These are phyloP conservation scores for Arthrobotrys musiformis DNA, from an alignment of 2,329 filamentous ascomycete genomes.

Conservation along the genomic window DNA sequence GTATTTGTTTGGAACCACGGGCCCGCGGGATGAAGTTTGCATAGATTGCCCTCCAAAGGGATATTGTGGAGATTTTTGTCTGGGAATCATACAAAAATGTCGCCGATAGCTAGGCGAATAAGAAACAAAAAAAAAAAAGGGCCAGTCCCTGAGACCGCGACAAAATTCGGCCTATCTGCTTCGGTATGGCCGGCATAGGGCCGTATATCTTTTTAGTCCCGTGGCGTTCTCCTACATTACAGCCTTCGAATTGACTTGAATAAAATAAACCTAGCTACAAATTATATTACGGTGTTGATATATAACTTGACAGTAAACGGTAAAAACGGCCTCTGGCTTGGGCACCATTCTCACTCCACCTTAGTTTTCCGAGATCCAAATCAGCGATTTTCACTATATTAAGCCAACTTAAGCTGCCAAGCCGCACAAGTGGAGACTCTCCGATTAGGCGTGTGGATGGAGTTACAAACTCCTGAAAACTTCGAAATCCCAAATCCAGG, in stretches of 20 bases:
- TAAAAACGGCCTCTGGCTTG: slow-evolving; percentile 31
- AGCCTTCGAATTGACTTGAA: neutral
- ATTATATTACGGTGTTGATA: neutral
- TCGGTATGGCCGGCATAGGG: neutral
- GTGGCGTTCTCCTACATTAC: neutral
- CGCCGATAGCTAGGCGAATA: neutral
- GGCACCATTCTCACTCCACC: slow-evolving; percentile 49
- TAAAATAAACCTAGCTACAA: neutral
- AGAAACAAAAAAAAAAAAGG: neutral
- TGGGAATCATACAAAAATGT: neutral
- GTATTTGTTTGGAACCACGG: neutral
- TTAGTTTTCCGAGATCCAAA: slow-evolving; percentile 46
- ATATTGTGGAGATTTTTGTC: neutral
- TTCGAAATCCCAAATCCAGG: neutral
- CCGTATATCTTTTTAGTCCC: neutral
- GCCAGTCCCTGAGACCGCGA: neutral
- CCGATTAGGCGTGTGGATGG: slow-evolving; percentile 6
- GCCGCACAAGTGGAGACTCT: slow-evolving; percentile 35
- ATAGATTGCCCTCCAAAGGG: neutral
- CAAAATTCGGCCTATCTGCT: neutral
- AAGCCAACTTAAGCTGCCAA: slow-evolving; percentile 42
- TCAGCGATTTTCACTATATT: slow-evolving; percentile 13
- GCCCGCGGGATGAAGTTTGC: neutral
- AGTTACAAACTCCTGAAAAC: slow-evolving; percentile 13
- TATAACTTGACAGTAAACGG: slow-evolving; percentile 37